Base-by-base conservation (phyloP, 495 filamentous ascomycete genomes). In the Daldinia loculata region DNA sequence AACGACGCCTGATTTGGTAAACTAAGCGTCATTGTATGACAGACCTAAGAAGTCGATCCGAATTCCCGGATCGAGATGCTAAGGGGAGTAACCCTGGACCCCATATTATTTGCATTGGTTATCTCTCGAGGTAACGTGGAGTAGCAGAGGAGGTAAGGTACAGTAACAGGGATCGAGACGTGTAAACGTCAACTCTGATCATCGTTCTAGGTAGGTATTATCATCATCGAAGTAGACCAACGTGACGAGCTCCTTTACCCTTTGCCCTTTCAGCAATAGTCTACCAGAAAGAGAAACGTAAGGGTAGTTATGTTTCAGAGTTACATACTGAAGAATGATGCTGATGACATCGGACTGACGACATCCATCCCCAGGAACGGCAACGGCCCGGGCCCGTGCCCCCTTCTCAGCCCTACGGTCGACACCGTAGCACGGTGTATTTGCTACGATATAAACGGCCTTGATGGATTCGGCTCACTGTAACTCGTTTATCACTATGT, bases 311-410 rank as follows among this genome's bases (percentile, higher is more conserved):
- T 61, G 57, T 67, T 56, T 58, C 66, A 58, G 32, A 27, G 26
- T 59, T 69, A 50, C 43, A 26, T 26, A 3, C 26, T 2, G 4
- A 38, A 29, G 57, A 45, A 57, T 53, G 32, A 32, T 41, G 45
- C 9, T 27, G 7, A 39, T 70, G 67, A 70, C 67, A 65, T 65
- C 39, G 38, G 19, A 63, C 22, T 67, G 63, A 71, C 63, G 63
- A 63, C 36, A 71, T 51, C 29, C 2, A 29, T 30, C 51, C 19
- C 52, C 41, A 51, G 41, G 52, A 38, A 51, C 32, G 2, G 51
- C 29, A 29, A 30, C 56, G 29, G 48, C 11, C 56, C 39, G 43
- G 41, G 50, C 39, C n/a, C 29, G 24, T 9, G 9, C 26, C 48
- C 58, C 45, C 6, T 30, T 38, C 14, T 50, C 66, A 63, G 56